phyloP scores from a whole-genome alignment of 2,329 filamentous ascomycete species.

The Xylaria sp. region DNA sequence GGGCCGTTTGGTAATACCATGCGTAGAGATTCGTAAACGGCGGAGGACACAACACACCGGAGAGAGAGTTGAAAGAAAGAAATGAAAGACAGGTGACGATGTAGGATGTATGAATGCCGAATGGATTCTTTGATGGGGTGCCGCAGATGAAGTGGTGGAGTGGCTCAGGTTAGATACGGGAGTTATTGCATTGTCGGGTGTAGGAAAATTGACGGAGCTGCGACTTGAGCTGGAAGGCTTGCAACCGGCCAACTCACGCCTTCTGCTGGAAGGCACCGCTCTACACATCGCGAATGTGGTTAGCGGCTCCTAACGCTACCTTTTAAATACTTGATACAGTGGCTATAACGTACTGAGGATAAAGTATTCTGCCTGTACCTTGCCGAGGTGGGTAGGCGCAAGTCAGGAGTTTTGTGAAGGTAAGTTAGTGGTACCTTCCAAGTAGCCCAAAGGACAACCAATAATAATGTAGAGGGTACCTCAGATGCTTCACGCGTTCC shows the following conservation, averaged over 20 bases:
- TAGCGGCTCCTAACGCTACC: background rate
- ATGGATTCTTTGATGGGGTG: slow-evolving; percentile 6
- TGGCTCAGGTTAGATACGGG: background rate
- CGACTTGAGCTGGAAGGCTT: background rate
- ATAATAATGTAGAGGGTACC: too few relatives aligned
- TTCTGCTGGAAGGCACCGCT: slow-evolving; percentile 25
- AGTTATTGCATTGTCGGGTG: background rate
- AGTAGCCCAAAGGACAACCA: too few relatives aligned
- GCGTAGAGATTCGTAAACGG: background rate
- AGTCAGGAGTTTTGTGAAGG: too few relatives aligned
- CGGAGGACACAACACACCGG: background rate
- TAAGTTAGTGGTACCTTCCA: too few relatives aligned
- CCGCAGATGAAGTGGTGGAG: background rate
- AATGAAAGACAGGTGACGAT: background rate
- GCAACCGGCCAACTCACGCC: slow-evolving; percentile 24
- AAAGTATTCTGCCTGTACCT: too few relatives aligned
- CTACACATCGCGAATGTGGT: background rate
- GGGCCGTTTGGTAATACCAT: background rate
- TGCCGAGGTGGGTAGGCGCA: too few relatives aligned
- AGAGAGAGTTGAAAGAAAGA: background rate
- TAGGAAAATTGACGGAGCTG: background rate
- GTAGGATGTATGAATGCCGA: background rate
- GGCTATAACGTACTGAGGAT: too few relatives aligned
- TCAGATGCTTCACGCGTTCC: too few relatives aligned
- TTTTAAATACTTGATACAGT: too few relatives aligned